Conservation (phyloP, 805 yeast species). For the Metschnikowia cubensis region DNA sequence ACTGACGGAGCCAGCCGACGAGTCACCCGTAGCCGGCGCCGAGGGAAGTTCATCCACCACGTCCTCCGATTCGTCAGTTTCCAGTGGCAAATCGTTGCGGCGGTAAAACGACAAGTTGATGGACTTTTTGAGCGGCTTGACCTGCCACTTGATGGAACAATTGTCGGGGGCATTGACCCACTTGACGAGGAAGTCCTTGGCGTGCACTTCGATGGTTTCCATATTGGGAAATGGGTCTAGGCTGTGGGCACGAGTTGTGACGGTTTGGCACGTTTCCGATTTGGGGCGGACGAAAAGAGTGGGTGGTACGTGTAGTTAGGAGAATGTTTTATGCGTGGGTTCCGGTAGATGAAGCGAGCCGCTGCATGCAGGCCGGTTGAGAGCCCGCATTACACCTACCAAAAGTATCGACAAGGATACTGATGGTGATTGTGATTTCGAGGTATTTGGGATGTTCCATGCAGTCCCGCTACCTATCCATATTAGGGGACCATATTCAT, state of each 20-base stretch:
- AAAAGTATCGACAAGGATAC: too few species aligned
- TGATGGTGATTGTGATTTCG: too few species aligned
- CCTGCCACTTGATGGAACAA: slow-evolving; percentile 68
- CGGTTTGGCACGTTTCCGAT: too few species aligned
- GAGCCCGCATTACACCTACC: too few species aligned
- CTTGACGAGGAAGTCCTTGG: slow-evolving; percentile 82
- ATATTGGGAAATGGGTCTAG: slow-evolving; percentile 28
- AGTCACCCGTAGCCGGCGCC: neutral
- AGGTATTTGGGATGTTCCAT: too few species aligned
- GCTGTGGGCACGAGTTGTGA: neutral
- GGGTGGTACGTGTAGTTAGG: too few species aligned
- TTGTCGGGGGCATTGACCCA: slow-evolving; percentile 81
- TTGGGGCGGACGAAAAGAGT: too few species aligned
- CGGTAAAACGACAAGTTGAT: slow-evolving; percentile 39
- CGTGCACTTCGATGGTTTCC: slow-evolving; percentile 90
- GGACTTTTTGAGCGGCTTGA: slow-evolving; percentile 61
- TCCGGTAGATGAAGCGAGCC: too few species aligned
- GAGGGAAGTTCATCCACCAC: neutral
- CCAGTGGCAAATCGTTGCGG: slow-evolving; percentile 21
- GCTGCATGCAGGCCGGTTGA: too few species aligned
- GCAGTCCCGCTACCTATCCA: too few species aligned
- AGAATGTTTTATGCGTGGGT: too few species aligned
- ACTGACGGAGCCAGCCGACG: neutral
- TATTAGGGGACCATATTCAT: too few species aligned
- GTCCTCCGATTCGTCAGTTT: neutral